These are phyloP conservation scores for Ogataea hybrid DNA, from an alignment of 1,139 yeast genomes.

Conservation along the genomic window DNA sequence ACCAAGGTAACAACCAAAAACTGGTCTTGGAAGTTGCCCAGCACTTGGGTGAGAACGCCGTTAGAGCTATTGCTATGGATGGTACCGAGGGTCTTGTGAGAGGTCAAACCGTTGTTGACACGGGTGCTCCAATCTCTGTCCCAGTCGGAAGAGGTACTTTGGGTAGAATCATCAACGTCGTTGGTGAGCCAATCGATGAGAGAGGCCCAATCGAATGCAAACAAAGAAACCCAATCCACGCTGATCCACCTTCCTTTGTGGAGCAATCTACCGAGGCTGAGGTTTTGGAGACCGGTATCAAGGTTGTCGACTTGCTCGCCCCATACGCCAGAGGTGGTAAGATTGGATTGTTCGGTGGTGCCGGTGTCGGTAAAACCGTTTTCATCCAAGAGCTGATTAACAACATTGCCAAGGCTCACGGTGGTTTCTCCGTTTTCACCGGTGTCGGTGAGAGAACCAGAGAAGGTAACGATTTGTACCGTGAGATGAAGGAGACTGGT, in stretches of 20 bases:
- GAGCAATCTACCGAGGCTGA: constrained; percentile 98
- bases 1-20: constrained; percentile 57
- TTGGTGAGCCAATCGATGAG: constrained; percentile 99
- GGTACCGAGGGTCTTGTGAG: constrained; percentile 99
- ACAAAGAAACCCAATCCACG: constrained; percentile 95
- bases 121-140: constrained; percentile 98
- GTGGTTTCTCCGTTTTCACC: constrained; percentile 99
- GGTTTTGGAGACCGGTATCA: constrained; percentile 98
- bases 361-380: constrained; percentile 99
- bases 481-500: constrained; percentile 99
- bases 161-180: constrained; percentile 97
- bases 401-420: constrained; percentile 99
- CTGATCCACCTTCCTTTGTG: constrained; percentile 94
- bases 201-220: constrained; percentile 96
- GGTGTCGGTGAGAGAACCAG: constrained; percentile 99
- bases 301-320: constrained; percentile 98
- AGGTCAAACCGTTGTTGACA: constrained; percentile 89
- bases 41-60: constrained; percentile 99
- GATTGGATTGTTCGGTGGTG: constrained; percentile 99
- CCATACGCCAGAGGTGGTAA: constrained; percentile 99
- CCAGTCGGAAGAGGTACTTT: constrained; percentile 99
- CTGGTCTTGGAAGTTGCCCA: constrained; percentile 98
- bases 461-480: constrained; percentile 99
- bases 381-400: constrained; percentile 99
- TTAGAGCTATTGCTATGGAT: constrained; percentile 99